phyloP scores from a whole-genome alignment of 2,329 filamentous ascomycete species.

The Tothia fuscella region DNA sequence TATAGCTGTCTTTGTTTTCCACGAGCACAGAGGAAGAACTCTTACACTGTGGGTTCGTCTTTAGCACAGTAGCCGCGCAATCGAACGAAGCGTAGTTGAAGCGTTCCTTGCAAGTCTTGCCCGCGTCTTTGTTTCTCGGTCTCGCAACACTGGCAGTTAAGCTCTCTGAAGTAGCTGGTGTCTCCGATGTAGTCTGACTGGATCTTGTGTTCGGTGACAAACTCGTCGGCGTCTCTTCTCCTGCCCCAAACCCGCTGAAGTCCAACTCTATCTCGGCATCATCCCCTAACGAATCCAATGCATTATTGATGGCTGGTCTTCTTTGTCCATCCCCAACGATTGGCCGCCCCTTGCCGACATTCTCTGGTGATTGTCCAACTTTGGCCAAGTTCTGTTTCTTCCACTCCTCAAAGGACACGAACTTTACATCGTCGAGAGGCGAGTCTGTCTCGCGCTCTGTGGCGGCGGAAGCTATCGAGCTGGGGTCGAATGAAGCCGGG shows the following conservation, averaged over 20 bases:
- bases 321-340: slow-evolving; percentile 35
- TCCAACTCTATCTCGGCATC: slow-evolving; percentile 76
- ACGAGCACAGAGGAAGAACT: slow-evolving; percentile 80
- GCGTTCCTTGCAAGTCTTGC: slow-evolving; percentile 92
- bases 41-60: slow-evolving; percentile 76
- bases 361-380: slow-evolving; percentile 65
- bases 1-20: slow-evolving; percentile 97
- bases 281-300: slow-evolving; percentile 69
- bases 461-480: slow-evolving; percentile 20
- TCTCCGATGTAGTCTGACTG: background rate
- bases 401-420: slow-evolving; percentile 97
- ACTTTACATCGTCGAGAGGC: slow-evolving; percentile 62
- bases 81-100: slow-evolving; percentile 98
- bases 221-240: slow-evolving; percentile 16
- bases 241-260: slow-evolving; percentile 49
- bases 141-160: slow-evolving; percentile 18
- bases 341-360: slow-evolving; percentile 46
- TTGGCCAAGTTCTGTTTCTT: slow-evolving; percentile 85
- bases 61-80: slow-evolving; percentile 84
- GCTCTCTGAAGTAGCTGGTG: slow-evolving; percentile 15
- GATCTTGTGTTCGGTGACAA: slow-evolving; percentile 14
- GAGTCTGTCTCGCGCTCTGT: slow-evolving; percentile 49
- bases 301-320: slow-evolving; percentile 47
- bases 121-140: slow-evolving; percentile 73
- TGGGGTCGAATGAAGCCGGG: slow-evolving; percentile 13